These are phyloP conservation scores for Pholiota adiposa DNA, from an alignment of 1,284 basidiomycete genomes.

Conservation along the genomic window DNA sequence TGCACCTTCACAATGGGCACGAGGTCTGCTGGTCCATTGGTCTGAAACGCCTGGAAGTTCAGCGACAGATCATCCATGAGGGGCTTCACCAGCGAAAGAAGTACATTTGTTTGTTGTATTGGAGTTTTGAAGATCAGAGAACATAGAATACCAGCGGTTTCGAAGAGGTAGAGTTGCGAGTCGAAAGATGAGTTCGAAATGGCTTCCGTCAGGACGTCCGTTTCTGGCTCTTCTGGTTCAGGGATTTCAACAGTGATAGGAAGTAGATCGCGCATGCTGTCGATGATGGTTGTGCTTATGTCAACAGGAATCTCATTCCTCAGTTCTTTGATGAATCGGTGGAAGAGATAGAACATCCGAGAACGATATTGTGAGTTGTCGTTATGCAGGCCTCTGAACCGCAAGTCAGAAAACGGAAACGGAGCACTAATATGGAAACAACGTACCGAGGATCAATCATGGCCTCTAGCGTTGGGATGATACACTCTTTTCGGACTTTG, in stretches of 20 bases:
- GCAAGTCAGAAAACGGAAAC: neutral
- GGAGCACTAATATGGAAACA: neutral
- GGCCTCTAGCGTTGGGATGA: conserved; percentile 85
- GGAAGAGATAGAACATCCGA: conserved; percentile 91
- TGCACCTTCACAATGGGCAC: conserved; percentile 88
- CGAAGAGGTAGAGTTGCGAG: conserved; percentile 95
- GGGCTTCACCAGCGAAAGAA: conserved; percentile 83
- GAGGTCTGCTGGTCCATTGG: conserved; percentile 63
- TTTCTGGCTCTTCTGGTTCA: conserved; percentile 66
- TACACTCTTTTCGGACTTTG: conserved; percentile 87
- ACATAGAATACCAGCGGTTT: conserved; percentile 87
- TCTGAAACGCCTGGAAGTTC: conserved; percentile 63
- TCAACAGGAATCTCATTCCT: conserved; percentile 80
- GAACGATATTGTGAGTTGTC: conserved; percentile 73
- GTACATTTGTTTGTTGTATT: conserved; percentile 73
- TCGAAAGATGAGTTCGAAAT: conserved; percentile 81
- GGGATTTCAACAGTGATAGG: conserved; percentile 69
- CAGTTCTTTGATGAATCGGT: conserved; percentile 90
- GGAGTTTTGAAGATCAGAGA: conserved; percentile 74
- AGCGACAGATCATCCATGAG: conserved; percentile 79
- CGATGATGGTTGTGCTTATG: conserved; percentile 74
- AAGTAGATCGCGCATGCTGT: conserved; percentile 76
- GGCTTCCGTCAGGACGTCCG: conserved; percentile 80
- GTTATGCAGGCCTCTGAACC: conserved; percentile 86
- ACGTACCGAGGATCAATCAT: conserved; percentile 85